Percentiles rank a stretch among this genome's conserved stretches.
Conservation (phyloP, 140 eudicot genomes). For the Flaveria floridana region DNA sequence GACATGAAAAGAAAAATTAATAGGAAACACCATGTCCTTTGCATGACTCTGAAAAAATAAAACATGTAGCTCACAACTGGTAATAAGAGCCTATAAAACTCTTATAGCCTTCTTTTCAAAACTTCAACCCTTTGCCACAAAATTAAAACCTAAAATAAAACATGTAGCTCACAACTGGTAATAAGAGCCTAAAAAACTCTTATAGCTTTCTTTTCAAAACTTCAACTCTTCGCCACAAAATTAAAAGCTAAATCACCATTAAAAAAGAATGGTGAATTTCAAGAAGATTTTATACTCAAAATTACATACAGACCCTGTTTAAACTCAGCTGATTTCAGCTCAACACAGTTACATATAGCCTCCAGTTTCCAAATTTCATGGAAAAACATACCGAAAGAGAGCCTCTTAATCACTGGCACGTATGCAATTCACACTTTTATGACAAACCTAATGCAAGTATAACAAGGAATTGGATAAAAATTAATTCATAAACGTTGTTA, state of each 20-base stretch:
- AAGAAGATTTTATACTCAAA: constrained; percentile 11
- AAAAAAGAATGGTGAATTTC: no score
- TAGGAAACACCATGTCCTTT: background rate
- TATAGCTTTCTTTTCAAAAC: background rate
- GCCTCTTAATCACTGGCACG: background rate
- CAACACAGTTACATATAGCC: background rate
- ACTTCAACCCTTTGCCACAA: constrained; percentile 12
- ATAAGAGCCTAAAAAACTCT: background rate
- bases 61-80: constrained; percentile 6
- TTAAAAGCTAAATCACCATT: background rate
- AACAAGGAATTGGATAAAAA: constrained; percentile 16
- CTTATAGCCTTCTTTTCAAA: background rate
- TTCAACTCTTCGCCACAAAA: constrained; percentile 9
- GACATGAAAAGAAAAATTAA: background rate
- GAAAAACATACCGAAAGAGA: no score
- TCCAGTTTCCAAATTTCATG: no score
- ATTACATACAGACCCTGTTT: background rate
- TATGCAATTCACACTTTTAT: background rate
- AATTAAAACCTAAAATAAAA: background rate
- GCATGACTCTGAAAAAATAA: background rate
- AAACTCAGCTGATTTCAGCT: background rate
- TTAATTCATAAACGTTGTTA: background rate
- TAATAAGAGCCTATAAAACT: background rate
- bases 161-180: constrained; percentile 7
- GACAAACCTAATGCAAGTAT: constrained; percentile 6